Conservation (phyloP, 495 filamentous ascomycete genomes). For the Peziza echinospora region DNA sequence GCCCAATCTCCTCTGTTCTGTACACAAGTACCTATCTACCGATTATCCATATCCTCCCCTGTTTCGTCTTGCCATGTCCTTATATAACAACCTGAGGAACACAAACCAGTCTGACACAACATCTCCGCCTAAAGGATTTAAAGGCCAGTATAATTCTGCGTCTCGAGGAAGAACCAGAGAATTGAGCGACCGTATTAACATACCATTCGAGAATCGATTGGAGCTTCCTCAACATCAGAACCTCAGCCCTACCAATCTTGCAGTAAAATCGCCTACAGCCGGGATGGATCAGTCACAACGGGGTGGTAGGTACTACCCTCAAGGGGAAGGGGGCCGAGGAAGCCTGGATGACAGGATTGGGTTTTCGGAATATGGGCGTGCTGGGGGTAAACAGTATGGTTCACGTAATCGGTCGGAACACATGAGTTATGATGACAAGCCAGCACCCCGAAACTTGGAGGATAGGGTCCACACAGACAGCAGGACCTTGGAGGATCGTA, state of each 20-base stretch:
- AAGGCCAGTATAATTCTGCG: not conserved
- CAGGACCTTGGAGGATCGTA: not conserved
- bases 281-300: not conserved
- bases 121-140: not conserved
- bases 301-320: not conserved
- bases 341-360: not conserved
- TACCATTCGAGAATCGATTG: not conserved
- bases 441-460: not conserved
- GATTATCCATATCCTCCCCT: not conserved
- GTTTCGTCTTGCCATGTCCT: not conserved
- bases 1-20: not conserved
- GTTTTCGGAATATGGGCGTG: not conserved
- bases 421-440: not conserved
- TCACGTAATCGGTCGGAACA: not conserved
- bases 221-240: not conserved
- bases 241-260: not conserved
- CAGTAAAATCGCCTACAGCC: not conserved
- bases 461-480: not conserved
- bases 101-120: not conserved
- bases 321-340: not conserved
- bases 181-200: not conserved
- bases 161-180: not conserved
- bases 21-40: too few relatives aligned
- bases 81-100: not conserved
- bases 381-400: not conserved